These are phyloP conservation scores for Phytophthora chlamydospora DNA, from an alignment of 352 stramenopile species.

Conservation along the genomic window DNA sequence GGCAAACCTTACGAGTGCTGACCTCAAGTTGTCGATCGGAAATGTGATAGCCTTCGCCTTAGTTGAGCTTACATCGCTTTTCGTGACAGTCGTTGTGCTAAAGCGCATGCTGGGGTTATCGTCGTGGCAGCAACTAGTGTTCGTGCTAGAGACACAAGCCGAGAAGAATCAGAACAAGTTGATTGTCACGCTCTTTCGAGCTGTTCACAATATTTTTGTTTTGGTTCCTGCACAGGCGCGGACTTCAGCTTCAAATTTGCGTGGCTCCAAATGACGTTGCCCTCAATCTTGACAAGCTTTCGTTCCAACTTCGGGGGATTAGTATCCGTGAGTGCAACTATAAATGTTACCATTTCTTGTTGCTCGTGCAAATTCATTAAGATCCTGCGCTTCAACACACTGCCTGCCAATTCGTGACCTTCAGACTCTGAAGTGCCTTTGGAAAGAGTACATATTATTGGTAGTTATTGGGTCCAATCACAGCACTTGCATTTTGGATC, in stretches of 20 bases:
- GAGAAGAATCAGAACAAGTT: slow-evolving; percentile 31
- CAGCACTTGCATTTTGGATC: too few relatives aligned
- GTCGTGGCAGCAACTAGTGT: slow-evolving; percentile 24
- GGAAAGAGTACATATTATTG: too few relatives aligned
- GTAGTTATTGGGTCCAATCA: too few relatives aligned
- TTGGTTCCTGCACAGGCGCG: slow-evolving; percentile 1
- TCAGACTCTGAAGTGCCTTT: too few relatives aligned
- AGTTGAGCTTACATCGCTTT: slow-evolving; percentile 17
- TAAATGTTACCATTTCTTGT: too few relatives aligned
- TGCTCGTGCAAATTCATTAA: too few relatives aligned
- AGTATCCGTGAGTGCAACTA: too few relatives aligned
- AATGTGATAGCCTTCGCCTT: slow-evolving; percentile 19
- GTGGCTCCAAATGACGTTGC: not conserved
- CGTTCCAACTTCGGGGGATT: too few relatives aligned
- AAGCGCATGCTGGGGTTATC: slow-evolving; percentile 18
- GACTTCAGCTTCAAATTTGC: slow-evolving; percentile 34
- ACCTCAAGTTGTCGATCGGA: not conserved
- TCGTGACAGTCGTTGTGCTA: slow-evolving; percentile 1
- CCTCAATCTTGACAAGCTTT: too few relatives aligned
- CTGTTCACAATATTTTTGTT: not conserved
- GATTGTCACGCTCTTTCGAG: slow-evolving; percentile 14
- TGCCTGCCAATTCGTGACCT: too few relatives aligned
- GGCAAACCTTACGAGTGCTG: not conserved
- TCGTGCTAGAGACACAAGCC: slow-evolving; percentile 35
- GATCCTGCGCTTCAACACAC: too few relatives aligned